Percentiles rank a stretch among this genome's conserved stretches.
Evolutionary conservation across 352 stramenopile genomes (phyloP).

Genomic region (Phytophthora kernoviae): DNA sequence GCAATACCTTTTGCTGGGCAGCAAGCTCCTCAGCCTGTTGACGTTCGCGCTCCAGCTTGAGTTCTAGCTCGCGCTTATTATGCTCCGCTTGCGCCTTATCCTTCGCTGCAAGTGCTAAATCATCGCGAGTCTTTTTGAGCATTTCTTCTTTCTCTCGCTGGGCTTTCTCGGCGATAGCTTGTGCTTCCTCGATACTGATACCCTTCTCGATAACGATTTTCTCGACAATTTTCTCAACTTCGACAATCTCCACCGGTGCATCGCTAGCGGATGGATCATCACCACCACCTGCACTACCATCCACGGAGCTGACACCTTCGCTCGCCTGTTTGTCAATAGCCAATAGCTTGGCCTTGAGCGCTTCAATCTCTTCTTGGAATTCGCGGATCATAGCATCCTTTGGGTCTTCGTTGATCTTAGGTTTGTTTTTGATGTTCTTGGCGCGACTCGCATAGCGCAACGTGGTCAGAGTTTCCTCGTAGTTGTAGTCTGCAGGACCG

Average conservation of each 20-base stretch:
- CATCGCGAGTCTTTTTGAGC: conserved; percentile 67
- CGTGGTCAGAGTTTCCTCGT: conserved; percentile 94
- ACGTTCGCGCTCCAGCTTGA: conserved; percentile 88
- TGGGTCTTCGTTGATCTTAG: conserved; percentile 98
- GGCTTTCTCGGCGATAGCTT: conserved; percentile 73
- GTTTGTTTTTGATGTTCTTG: conserved; percentile 99
- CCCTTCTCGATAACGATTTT: conserved; percentile 84
- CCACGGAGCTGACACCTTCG: conserved; percentile 15
- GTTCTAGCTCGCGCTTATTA: conserved; percentile 85
- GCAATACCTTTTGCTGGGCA: conserved; percentile 73
- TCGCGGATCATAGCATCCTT: conserved; percentile 98
- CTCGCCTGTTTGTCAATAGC: conserved; percentile 59
- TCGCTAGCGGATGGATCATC: conserved; percentile 5
- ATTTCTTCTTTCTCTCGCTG: conserved; percentile 80
- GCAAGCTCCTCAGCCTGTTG: conserved; percentile 74
- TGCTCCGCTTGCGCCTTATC: conserved; percentile 85
- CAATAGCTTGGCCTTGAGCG: conserved; percentile 86
- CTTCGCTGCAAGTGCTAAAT: conserved; percentile 73
- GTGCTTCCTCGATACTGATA: conserved; percentile 79
- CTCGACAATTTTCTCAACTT: conserved; percentile 87
- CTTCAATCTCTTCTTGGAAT: conserved; percentile 97
- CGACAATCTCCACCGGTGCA: conserved; percentile 45
- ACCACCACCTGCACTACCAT: conserved; percentile 5
- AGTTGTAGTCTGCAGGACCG: conserved; percentile 98
- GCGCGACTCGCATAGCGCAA: conserved; percentile 97